Percentiles rank a stretch among this genome's conserved stretches.
These are phyloP conservation scores for Massarina eburnea DNA, from an alignment of 2,329 filamentous ascomycete genomes.

Conservation along the genomic window DNA sequence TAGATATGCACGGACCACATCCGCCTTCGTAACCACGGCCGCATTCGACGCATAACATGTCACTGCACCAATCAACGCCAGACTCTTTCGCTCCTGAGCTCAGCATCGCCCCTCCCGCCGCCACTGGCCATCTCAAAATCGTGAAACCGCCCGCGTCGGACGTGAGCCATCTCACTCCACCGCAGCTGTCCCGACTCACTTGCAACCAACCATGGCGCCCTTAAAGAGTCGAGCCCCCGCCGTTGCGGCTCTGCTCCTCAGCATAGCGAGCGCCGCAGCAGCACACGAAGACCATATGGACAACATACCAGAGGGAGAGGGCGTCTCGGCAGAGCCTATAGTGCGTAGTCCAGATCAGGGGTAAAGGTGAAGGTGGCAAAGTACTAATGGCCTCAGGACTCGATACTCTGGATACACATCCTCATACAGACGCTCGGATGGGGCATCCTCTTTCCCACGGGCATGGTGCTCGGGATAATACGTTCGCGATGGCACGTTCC, in stretches of 20 bases:
- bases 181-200: constrained; percentile 4
- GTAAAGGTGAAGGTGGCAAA: background rate
- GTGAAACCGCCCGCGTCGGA: constrained; percentile 25
- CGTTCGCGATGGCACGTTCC: constrained; percentile 95
- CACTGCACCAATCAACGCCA: background rate
- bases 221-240: constrained; percentile 15
- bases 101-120: background rate
- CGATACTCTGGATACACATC: constrained; percentile 91
- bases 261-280: constrained; percentile 42
- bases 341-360: constrained; percentile 19
- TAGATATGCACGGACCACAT: constrained; percentile 1
- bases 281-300: constrained; percentile 47
- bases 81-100: background rate
- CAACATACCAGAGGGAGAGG: constrained; percentile 43
- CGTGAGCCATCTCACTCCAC: constrained; percentile 8
- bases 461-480: constrained; percentile 92
- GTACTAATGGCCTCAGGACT: constrained; percentile 57
- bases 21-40: too few species aligned
- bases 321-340: constrained; percentile 40
- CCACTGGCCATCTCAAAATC: background rate
- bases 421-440: constrained; percentile 83
- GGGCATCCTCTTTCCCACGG: constrained; percentile 87
- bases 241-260: constrained; percentile 26
- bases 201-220: constrained; percentile 9
- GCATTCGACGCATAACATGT: background rate